Evolutionary conservation across 441 rosid genomes (phyloP).

Genomic region (Melastoma candidum): DNA sequence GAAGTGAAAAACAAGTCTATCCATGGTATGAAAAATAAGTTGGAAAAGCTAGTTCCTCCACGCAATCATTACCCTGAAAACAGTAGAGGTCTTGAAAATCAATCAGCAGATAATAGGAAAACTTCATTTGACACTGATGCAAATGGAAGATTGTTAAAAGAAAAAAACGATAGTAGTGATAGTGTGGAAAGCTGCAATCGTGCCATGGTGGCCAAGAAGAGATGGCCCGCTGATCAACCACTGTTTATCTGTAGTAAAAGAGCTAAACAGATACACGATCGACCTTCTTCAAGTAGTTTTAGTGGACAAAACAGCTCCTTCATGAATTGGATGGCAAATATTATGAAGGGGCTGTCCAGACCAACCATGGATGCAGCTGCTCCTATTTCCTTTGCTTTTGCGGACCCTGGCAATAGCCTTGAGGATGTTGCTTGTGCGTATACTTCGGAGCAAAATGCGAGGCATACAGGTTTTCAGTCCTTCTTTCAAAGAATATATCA

Average conservation of each 20-base stretch:
- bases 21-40: constrained; percentile 23
- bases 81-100: constrained; percentile 19
- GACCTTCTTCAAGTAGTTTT: constrained; percentile 39
- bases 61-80: constrained; percentile 20
- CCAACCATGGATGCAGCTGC: constrained; percentile 30
- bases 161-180: constrained; percentile 51
- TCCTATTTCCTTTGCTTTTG: constrained; percentile 26
- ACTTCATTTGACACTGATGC: constrained; percentile 45
- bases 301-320: constrained; percentile 71
- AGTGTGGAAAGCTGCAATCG: constrained; percentile 88
- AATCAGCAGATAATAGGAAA: constrained; percentile 46
- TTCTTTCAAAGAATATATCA: constrained; percentile 61
- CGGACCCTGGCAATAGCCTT: constrained; percentile 19
- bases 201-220: constrained; percentile 41
- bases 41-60: constrained; percentile 14
- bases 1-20: constrained; percentile 21
- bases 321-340: constrained; percentile 85
- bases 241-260: constrained; percentile 48
- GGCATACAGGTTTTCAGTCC: constrained; percentile 57
- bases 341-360: constrained; percentile 56
- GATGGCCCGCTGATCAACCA: constrained; percentile 41
- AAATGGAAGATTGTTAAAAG: constrained; percentile 27
- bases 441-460: constrained; percentile 18
- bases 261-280: constrained; percentile 31
- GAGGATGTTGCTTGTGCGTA: constrained; percentile 18